Evolutionary conservation across 2,329 filamentous ascomycete species (phyloP).

Genomic region (Venturia carpophila): DNA sequence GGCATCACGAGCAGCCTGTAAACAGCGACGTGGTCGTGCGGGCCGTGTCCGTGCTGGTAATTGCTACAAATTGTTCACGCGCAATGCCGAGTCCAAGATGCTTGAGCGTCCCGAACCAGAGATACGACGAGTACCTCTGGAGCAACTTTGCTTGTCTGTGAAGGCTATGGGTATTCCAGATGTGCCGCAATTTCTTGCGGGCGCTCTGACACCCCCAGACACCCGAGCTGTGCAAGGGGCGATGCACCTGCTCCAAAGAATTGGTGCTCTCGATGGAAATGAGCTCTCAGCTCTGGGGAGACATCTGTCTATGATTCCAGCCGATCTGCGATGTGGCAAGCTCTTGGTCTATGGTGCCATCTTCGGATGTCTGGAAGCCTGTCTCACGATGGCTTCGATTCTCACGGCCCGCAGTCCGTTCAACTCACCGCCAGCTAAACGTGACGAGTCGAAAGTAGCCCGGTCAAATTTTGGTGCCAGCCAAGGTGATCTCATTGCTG

Average conservation of each 20-base stretch:
- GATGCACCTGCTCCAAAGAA: conserved; percentile 66
- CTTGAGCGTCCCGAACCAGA: conserved; percentile 83
- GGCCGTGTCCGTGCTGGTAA: conserved; percentile 84
- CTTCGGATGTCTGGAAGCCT: conserved; percentile 85
- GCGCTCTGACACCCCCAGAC: conserved; percentile 83
- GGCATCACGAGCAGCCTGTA: conserved; percentile 89
- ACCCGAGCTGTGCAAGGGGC: conserved; percentile 79
- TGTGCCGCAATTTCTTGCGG: conserved; percentile 70
- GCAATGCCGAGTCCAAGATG: conserved; percentile 78
- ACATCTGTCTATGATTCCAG: conserved; percentile 90
- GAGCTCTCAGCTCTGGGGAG: conserved; percentile 84
- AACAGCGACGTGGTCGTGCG: conserved; percentile 86
- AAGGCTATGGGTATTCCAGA: conserved; percentile 88
- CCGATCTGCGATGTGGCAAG: conserved; percentile 87
- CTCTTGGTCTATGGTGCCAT: conserved; percentile 92
- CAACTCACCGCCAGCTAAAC: conserved; percentile 70
- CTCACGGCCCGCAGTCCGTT: conserved; percentile 87
- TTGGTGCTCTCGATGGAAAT: conserved; percentile 81
- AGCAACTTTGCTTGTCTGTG: conserved; percentile 90
- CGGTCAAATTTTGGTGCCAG: conserved; percentile 64
- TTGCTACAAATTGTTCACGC: conserved; percentile 93
- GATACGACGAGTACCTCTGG: conserved; percentile 83
- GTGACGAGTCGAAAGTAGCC: conserved; percentile 73
- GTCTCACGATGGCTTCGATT: conserved; percentile 81
- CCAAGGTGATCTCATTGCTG: conserved; percentile 83